Percentiles rank a stretch among this genome's conserved stretches.
These are phyloP conservation scores for Eucalyptus tenuipes DNA, from an alignment of 345 rosid species.

Conservation along the genomic window DNA sequence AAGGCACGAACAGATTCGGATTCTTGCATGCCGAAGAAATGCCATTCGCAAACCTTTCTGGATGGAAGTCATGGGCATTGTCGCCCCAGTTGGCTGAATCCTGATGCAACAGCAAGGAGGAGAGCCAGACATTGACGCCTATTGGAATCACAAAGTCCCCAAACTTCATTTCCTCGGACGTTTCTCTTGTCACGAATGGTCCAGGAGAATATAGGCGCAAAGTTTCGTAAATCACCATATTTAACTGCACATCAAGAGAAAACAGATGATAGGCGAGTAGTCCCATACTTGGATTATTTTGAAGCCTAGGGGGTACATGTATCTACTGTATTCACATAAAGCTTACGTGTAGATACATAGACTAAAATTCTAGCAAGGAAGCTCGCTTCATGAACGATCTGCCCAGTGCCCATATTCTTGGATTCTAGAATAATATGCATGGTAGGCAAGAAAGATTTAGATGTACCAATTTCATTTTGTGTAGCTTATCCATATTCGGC, in stretches of 20 bases:
- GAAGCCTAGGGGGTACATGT: neutral
- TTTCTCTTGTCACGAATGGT: neutral
- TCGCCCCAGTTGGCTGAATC: constrained; percentile 9
- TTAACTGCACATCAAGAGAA: neutral
- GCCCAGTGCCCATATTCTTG: neutral
- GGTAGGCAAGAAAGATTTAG: neutral
- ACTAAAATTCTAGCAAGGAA: neutral
- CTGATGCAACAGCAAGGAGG: neutral
- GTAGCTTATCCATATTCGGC: constrained; percentile 6
- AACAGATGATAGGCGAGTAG: neutral
- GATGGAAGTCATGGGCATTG: constrained; percentile 9
- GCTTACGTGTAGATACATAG: neutral
- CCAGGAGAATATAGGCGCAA: constrained; percentile 12
- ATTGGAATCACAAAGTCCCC: constrained; percentile 2
- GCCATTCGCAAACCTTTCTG: constrained; percentile 14
- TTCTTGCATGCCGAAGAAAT: neutral
- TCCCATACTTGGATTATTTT: neutral
- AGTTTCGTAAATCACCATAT: constrained; percentile 18
- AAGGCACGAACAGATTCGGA: constrained; percentile 3
- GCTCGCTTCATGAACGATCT: neutral
- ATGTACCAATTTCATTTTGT: constrained; percentile 10
- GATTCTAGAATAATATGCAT: neutral
- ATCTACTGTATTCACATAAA: no score
- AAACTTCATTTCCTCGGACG: constrained; percentile 7
- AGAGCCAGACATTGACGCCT: constrained; percentile 8